Evolutionary conservation across 2,329 filamentous ascomycete genomes (phyloP).

Genomic region (Chaetoscypha palmicola): DNA sequence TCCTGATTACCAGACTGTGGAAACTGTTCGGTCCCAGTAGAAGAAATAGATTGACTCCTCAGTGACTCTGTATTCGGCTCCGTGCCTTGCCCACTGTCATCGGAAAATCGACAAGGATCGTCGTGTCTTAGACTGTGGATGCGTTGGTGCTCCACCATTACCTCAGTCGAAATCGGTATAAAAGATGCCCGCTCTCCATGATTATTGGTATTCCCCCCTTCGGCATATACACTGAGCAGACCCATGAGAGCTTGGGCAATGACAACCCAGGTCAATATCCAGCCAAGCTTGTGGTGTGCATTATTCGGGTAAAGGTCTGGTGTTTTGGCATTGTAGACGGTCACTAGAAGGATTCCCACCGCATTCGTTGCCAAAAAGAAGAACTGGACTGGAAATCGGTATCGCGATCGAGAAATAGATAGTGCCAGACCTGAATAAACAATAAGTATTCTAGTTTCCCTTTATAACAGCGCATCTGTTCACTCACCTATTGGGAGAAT

Average conservation of each 20-base stretch:
- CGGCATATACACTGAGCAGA: slow-evolving; percentile 23
- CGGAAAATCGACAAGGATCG: slow-evolving; percentile 51
- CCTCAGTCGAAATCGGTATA: slow-evolving; percentile 53
- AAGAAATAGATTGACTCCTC: slow-evolving; percentile 57
- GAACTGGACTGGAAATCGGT: slow-evolving; percentile 63
- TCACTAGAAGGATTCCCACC: slow-evolving; percentile 56
- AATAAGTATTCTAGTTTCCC: not conserved
- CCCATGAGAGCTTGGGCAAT: slow-evolving; percentile 60
- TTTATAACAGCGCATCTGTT: not conserved
- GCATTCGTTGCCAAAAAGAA: slow-evolving; percentile 57
- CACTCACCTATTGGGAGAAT: slow-evolving; percentile 60
- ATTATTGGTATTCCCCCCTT: slow-evolving; percentile 24
- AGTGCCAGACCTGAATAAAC: slow-evolving; percentile 57
- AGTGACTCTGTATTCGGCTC: slow-evolving; percentile 62
- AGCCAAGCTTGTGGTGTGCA: slow-evolving; percentile 82
- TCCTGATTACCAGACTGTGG: slow-evolving; percentile 3
- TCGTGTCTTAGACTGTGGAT: slow-evolving; percentile 33
- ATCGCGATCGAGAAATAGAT: slow-evolving; percentile 71
- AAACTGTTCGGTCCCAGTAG: slow-evolving; percentile 40
- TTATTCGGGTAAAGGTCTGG: slow-evolving; percentile 84
- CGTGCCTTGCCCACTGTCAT: slow-evolving; percentile 67
- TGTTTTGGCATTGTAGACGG: slow-evolving; percentile 71
- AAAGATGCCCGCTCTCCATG: slow-evolving; percentile 50
- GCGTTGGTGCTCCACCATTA: slow-evolving; percentile 45
- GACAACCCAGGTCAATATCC: slow-evolving; percentile 70